Conservation (phyloP, 352 stramenopile genomes). For the Phytopythium ostracodes region DNA sequence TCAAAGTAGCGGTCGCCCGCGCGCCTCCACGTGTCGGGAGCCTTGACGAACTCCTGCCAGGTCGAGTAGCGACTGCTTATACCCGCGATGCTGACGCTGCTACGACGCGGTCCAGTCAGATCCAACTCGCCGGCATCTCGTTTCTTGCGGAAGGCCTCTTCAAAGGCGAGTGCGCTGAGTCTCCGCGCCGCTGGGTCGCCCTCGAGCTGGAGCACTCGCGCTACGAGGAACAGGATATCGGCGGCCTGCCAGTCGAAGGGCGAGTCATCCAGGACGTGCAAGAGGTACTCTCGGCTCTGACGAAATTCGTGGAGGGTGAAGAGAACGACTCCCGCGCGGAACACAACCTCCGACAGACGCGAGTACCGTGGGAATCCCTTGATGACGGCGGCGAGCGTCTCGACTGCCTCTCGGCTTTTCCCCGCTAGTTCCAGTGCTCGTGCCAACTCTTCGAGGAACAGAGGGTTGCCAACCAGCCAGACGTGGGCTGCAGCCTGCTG, state of each 20-base stretch:
- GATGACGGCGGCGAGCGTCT: slow-evolving; percentile 56
- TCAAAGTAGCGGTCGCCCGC: slow-evolving; percentile 48
- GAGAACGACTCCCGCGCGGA: slow-evolving; percentile 61
- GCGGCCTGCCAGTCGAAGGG: slow-evolving; percentile 43
- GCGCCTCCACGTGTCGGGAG: slow-evolving; percentile 41
- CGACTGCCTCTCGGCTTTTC: slow-evolving; percentile 36
- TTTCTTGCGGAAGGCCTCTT: slow-evolving; percentile 57
- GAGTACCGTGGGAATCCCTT: slow-evolving; percentile 53
- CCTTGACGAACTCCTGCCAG: slow-evolving; percentile 62
- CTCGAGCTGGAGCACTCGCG: slow-evolving; percentile 56
- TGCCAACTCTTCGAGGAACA: slow-evolving; percentile 60
- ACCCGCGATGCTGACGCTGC: slow-evolving; percentile 7
- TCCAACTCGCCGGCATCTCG: slow-evolving; percentile 9
- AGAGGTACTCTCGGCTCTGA: slow-evolving; percentile 63
- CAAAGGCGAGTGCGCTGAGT: slow-evolving; percentile 57
- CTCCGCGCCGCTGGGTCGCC: slow-evolving; percentile 26
- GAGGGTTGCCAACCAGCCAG: slow-evolving; percentile 38
- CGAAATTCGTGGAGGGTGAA: slow-evolving; percentile 51
- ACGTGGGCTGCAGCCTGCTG: slow-evolving; percentile 42
- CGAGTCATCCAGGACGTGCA: slow-evolving; percentile 49
- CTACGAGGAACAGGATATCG: slow-evolving; percentile 63
- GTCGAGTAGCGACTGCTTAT: slow-evolving; percentile 27
- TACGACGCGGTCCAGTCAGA: neutral
- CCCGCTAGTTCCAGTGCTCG: slow-evolving; percentile 38
- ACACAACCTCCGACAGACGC: slow-evolving; percentile 50